These are phyloP conservation scores for Penicillium hesseltinei DNA, from an alignment of 2,329 filamentous ascomycete species.

Conservation along the genomic window DNA sequence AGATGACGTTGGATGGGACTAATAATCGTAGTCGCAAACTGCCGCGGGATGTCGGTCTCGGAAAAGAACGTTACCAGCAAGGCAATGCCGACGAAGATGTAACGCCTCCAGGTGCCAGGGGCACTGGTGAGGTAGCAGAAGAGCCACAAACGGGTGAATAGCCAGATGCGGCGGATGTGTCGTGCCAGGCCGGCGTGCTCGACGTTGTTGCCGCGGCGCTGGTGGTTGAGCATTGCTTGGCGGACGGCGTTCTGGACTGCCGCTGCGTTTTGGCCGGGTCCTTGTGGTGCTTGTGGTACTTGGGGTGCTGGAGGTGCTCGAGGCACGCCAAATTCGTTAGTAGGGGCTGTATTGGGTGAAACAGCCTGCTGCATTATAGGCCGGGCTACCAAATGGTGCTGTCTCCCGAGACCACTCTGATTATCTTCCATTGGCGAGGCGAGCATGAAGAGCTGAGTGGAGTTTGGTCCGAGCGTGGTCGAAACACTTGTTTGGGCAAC, in stretches of 20 bases:
- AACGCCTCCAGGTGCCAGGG: slow-evolving; percentile 46
- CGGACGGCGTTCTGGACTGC: slow-evolving; percentile 34
- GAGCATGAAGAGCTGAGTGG: background rate
- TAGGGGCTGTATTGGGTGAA: background rate
- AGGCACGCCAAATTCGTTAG: slow-evolving; percentile 9
- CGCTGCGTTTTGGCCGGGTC: slow-evolving; percentile 18
- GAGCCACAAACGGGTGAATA: slow-evolving; percentile 57
- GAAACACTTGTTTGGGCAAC: background rate
- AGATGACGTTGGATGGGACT: slow-evolving; percentile 45
- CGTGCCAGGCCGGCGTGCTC: slow-evolving; percentile 41
- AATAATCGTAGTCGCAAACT: slow-evolving; percentile 33
- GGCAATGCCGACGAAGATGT: slow-evolving; percentile 40
- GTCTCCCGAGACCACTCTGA: background rate
- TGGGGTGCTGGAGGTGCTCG: background rate
- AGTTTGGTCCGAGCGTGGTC: background rate
- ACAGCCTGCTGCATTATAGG: background rate
- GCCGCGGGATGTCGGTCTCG: slow-evolving; percentile 40
- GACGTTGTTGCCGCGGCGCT: slow-evolving; percentile 17
- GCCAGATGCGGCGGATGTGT: slow-evolving; percentile 52
- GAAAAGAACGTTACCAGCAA: slow-evolving; percentile 42
- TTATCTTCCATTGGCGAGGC: background rate
- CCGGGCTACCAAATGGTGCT: background rate
- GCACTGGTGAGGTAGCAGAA: slow-evolving; percentile 59
- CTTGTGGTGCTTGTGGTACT: slow-evolving; percentile 4
- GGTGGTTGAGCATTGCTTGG: slow-evolving; percentile 34